Conservation (phyloP, 129 eudicot species). For the Solidago caesia region DNA sequence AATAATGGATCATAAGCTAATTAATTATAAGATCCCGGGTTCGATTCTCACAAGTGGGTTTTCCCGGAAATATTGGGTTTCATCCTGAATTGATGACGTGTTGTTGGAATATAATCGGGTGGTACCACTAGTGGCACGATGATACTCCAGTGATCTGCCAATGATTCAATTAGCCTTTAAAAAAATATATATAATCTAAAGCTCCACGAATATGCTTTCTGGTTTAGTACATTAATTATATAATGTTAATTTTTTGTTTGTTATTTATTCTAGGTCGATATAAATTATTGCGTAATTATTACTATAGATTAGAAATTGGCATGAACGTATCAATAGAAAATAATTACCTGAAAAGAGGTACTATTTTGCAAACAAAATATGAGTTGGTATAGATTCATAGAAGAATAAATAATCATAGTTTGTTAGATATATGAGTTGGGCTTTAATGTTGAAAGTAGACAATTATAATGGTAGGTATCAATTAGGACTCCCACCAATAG, state of each 20-base stretch:
- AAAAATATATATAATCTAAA: background rate
- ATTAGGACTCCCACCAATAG: background rate
- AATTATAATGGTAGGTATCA: constrained; percentile 4
- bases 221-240: constrained; percentile 9
- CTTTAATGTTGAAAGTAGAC: constrained; percentile 1
- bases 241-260: background rate
- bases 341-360: background rate
- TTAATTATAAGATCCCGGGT: no score
- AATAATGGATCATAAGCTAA: background rate
- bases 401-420: constrained; percentile 1
- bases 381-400: constrained; percentile 10
- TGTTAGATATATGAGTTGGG: background rate
- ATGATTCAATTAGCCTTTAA: no score
- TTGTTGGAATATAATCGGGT: no score
- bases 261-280: background rate
- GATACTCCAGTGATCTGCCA: no score
- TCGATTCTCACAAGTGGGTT: no score
- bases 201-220: constrained; percentile 27
- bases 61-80: no score
- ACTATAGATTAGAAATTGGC: background rate
- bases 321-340: constrained; percentile 10
- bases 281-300: background rate
- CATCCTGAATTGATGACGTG: no score
- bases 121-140: no score
- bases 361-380: background rate